phyloP scores from a whole-genome alignment of 2,329 filamentous ascomycete genomes.

The Aspergillus vadensis region DNA sequence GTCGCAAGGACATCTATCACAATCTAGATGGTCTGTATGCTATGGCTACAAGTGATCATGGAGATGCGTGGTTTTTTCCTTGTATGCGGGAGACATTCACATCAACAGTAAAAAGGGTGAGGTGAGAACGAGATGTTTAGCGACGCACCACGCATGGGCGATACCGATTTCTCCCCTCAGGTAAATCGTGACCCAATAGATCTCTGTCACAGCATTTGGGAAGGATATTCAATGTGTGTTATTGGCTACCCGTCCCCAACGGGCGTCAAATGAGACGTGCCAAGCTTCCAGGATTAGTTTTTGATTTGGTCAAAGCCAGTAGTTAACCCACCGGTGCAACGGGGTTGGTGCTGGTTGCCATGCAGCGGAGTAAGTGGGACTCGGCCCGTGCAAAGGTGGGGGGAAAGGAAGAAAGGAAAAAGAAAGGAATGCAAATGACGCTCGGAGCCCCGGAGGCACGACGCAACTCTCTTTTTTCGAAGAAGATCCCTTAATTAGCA shows the following conservation, averaged over 20 bases:
- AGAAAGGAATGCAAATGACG: neutral
- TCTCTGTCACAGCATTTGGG: neutral
- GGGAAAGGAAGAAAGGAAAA: neutral
- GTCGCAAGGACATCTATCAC: too few relatives aligned
- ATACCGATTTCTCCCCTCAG: neutral
- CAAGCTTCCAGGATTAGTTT: neutral
- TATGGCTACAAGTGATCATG: too few relatives aligned
- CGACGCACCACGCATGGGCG: neutral
- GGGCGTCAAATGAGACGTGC: neutral
- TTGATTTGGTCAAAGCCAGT: neutral
- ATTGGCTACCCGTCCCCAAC: neutral
- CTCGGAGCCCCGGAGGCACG: neutral
- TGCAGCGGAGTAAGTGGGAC: neutral
- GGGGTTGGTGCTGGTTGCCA: too few relatives aligned
- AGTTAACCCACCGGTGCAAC: too few relatives aligned
- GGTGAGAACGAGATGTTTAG: too few relatives aligned
- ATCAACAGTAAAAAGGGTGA: too few relatives aligned
- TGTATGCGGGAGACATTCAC: too few relatives aligned
- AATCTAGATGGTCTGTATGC: too few relatives aligned
- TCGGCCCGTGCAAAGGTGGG: constrained; percentile 14
- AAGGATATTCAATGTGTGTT: neutral
- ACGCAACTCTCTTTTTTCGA: neutral
- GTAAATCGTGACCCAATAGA: neutral
- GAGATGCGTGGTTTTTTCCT: too few relatives aligned
- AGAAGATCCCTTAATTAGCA: constrained; percentile 20